Evolutionary conservation across 2,329 filamentous ascomycete genomes (phyloP).

Genomic region (Aureobasidium sp.): DNA sequence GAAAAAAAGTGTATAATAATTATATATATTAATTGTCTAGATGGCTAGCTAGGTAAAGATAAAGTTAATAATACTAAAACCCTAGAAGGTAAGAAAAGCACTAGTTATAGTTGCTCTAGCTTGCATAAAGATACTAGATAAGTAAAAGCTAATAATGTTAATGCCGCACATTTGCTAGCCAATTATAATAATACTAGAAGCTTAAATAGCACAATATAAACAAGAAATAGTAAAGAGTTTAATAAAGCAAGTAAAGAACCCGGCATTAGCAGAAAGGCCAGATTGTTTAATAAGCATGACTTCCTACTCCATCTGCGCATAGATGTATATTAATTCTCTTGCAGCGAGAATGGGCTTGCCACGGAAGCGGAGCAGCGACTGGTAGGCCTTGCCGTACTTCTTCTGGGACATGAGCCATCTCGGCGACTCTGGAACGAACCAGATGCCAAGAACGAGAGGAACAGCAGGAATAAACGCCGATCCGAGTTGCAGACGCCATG

Average conservation of each 20-base stretch:
- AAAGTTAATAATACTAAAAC: constrained; percentile 54
- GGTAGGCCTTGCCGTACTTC: constrained; percentile 33
- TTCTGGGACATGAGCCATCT: constrained; percentile 37
- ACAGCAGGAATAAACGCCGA: constrained; percentile 43
- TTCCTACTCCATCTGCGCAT: constrained; percentile 24
- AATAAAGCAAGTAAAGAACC: constrained; percentile 36
- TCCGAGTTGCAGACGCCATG: constrained; percentile 42
- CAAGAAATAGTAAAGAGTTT: constrained; percentile 65
- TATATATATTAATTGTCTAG: constrained; percentile 42
- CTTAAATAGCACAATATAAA: constrained; percentile 64
- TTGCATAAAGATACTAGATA: constrained; percentile 19
- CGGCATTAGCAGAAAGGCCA: constrained; percentile 28
- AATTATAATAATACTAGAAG: constrained; percentile 73
- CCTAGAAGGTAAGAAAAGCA: constrained; percentile 49
- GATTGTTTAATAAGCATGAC: constrained; percentile 28
- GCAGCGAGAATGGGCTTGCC: constrained; percentile 36
- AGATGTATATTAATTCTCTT: constrained; percentile 37
- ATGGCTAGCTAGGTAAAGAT: constrained; percentile 53
- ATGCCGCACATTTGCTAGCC: constrained; percentile 55
- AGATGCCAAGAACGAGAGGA: constrained; percentile 38
- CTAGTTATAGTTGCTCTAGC: constrained; percentile 24
- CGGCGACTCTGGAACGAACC: constrained; percentile 20
- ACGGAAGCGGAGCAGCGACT: constrained; percentile 33
- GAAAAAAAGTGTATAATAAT: constrained; percentile 30
- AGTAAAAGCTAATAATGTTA: constrained; percentile 21